These are phyloP conservation scores for Closterium sp. DNA, from an alignment of 139 green algal species.

Conservation along the genomic window DNA sequence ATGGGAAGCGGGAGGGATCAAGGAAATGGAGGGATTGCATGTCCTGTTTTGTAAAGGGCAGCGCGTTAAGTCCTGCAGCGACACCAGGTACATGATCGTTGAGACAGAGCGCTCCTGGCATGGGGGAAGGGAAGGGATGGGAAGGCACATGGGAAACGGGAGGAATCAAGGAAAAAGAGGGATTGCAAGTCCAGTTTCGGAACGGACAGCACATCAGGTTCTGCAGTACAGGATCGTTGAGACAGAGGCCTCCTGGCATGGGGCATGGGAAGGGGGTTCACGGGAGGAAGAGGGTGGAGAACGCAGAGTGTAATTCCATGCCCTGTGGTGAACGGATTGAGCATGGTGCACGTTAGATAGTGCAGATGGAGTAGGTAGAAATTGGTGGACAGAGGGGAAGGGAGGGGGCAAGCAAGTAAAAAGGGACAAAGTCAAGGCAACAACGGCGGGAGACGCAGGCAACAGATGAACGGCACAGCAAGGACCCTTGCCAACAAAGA, in stretches of 20 bases:
- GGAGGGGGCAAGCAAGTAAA: not conserved
- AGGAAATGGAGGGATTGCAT: too few relatives aligned
- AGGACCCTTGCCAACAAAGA: too few relatives aligned
- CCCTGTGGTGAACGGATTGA: not conserved
- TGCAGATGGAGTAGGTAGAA: too few relatives aligned
- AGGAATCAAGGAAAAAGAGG: constrained; percentile 56
- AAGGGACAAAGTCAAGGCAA: too few relatives aligned
- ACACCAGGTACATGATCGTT: constrained; percentile 98
- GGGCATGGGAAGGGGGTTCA: not conserved
- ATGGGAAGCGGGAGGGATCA: too few relatives aligned
- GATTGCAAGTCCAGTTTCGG: constrained; percentile 90
- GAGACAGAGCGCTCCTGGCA: constrained; percentile 82
- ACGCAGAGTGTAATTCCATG: not conserved
- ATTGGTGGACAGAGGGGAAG: not conserved
- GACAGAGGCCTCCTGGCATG: constrained; percentile 79
- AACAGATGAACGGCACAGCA: too few relatives aligned
- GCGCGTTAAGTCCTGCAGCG: constrained; percentile 82
- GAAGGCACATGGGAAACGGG: too few relatives aligned
- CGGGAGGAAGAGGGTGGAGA: not conserved
- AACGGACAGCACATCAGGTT: constrained; percentile 99
- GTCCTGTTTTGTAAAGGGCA: constrained; percentile 85
- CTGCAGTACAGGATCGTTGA: constrained; percentile 96
- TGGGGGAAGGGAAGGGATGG: not conserved
- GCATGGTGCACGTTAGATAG: too few relatives aligned
- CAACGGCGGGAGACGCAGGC: too few relatives aligned